Evolutionary conservation across 2,329 filamentous ascomycete genomes (phyloP), one percentile per base, ranked within the genome.

Genomic region (Akanthomyces dipterigenus): DNA sequence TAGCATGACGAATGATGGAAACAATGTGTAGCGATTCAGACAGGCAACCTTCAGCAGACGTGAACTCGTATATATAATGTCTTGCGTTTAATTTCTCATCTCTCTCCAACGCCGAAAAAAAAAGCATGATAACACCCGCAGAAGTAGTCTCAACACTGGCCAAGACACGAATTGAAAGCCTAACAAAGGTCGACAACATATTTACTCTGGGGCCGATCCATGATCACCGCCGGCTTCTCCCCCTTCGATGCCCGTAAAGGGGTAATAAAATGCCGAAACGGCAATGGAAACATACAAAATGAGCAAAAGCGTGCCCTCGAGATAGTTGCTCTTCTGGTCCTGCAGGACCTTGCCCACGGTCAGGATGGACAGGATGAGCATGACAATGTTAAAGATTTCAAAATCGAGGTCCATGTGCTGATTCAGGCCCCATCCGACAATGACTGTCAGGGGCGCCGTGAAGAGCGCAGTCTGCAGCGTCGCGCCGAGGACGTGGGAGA

Each of bases 401-500:
- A 96, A 96, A 70, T 91, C 88, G 57, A 96, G 79, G 64, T 89
- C 86, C 83, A 97, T 90, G 6, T 79, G 28, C 20, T 34, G 16
- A 6, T 70, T 67, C 40, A 92, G 75, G 24, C 89, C 88, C 92
- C 93, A 97, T 49, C 88, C 90, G 54, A 96, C 88, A 42, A 96
- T 80, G 38, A 96, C 86, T 8, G 91, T 87, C 4, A 96, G 81
- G 0, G 93, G 92, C 0, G 88, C 91, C 71, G 96, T 96, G 70
- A 96, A 86, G 36, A 96, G 82, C 1, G 92, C 91, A 0, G 93
- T 97, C 75, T 96, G 93, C 62, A 96, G 88, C 0, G 90, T 93
- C 2, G 91, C 88, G 51, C 91, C 91, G 46, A 96, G 85, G 58
- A 95, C 90, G 72, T 96, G 91, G 49, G 90, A 89, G 28, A 95